Evolutionary conservation across 768 basidiomycete genomes (phyloP), one percentile per base, ranked within the genome.

Genomic region (Strobilomyces echinocephalus): DNA sequence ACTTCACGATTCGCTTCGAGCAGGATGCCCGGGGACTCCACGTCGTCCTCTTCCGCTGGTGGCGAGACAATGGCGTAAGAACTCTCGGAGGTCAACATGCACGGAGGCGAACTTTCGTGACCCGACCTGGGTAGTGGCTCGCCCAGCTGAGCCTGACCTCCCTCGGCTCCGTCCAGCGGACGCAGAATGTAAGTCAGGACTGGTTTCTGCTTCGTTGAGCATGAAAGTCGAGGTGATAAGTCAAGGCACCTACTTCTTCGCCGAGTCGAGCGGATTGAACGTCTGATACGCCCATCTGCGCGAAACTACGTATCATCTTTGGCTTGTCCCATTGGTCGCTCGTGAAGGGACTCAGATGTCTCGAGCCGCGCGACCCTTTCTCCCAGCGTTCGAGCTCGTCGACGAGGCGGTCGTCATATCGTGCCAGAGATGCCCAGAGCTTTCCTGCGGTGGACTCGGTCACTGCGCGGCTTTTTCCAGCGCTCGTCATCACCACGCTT

Each of bases 281-380:
- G 7, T 68, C 69, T 14, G 66, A 60, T 5, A 67, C 63, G 6
- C 80, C 81, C 69, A 92, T 69, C 56, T 79, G 76, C 1, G 87
- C 86, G 70, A 91, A 92, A 53, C 78, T 79, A 47, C 76, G 72
- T 46, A 92, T 82, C 91, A 92, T 91, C 76, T 91, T 92, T 52
- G 68, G 69, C 43, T 70, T 75, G 66, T 93, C 91, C 85, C 87
- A 91, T 58, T 62, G 74, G 11, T 78, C 84, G 40, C 70, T 74
- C 55, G 59, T 63, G 58, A 85, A 89, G 21, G 78, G 63, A 56
- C 44, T 74, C 71, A 70, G 68, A 26, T 58, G 59, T 50, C 62
- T 69, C 48, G 68, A 54, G 56, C 69, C 61, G 9, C 81, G 74
- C 7, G 84, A 84, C 52, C 73, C 69, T 48, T 64, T 64, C 67